A percentile compares a stretch with the other conserved stretches of the same genome.
Conservation (phyloP, 1,284 basidiomycete species). For the Peniophora sp. region DNA sequence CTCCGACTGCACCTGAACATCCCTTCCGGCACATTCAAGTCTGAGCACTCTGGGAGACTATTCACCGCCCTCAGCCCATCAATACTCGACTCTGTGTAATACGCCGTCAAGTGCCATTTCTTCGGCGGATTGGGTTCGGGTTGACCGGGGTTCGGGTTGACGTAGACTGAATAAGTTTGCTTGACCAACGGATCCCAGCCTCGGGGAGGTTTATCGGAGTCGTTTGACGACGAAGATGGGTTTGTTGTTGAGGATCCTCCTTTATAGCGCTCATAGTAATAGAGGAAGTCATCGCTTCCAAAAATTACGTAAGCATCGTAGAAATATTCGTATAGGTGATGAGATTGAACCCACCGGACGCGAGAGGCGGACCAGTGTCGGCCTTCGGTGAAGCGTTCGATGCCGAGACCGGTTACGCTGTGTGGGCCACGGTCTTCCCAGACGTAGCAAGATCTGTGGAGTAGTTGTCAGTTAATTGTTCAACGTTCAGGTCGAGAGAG, state of each 20-base stretch:
- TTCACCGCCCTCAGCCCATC: constrained; percentile 26
- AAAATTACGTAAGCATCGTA: not conserved
- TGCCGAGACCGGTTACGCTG: constrained; percentile 30
- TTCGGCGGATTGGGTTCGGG: constrained; percentile 29
- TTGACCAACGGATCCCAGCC: constrained; percentile 71
- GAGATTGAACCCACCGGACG: constrained; percentile 20
- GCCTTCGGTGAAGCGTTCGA: constrained; percentile 35
- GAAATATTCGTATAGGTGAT: too few species aligned
- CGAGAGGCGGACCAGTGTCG: constrained; percentile 31
- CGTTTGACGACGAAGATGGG: constrained; percentile 7
- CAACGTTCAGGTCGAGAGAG: too few species aligned
- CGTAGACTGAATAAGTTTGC: constrained; percentile 68
- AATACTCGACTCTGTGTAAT: constrained; percentile 57
- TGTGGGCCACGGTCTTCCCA: constrained; percentile 34
- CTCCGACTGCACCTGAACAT: constrained; percentile 58
- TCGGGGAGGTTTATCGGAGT: constrained; percentile 19
- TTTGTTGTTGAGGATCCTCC: constrained; percentile 15
- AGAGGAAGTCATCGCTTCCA: constrained; percentile 28
- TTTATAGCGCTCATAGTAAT: constrained; percentile 28
- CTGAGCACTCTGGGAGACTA: constrained; percentile 22
- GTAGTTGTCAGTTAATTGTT: too few species aligned
- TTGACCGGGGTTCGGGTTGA: constrained; percentile 10
- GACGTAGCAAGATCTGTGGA: constrained; percentile 24
- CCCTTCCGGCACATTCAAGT: constrained; percentile 24
- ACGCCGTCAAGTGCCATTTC: constrained; percentile 78